Base-by-base conservation (phyloP, 1,139 yeast species). In the Diutina scorzettiae region DNA sequence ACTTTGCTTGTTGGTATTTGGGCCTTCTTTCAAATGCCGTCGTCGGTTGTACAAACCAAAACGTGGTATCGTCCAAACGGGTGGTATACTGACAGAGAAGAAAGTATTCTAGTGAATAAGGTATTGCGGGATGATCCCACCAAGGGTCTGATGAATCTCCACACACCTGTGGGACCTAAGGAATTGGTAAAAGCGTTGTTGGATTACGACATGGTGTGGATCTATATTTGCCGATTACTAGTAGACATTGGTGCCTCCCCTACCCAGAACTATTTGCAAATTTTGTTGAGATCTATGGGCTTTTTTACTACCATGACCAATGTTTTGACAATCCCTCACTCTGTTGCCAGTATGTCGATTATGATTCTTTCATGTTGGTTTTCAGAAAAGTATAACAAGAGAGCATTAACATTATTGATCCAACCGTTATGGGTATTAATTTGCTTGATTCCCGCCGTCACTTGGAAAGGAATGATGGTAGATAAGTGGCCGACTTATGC, bases 101-200 rank as follows among this genome's bases (percentile, higher is more conserved):
- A 73, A 48, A 75, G 71, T 44, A 78, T 80, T 42, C 66, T 76
- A 25, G 83, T 78, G 14, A 79, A 79, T 50, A 66, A 78, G 45
- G 64, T 80, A 1, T 60, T 80, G 43, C 59, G 85, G 50, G 84
- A 79, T 54, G 87, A 80, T 51, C 85, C 86, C 5, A 59, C 73
- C 1, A 79, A 79, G 56, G 83, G 84, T 16, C 80, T 76, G 47
- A 76, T 78, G 82, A 66, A 77, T 52, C 79, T 79, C 53, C 65
- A 82, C 53, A 76, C 78, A 50, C 75, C 76, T 1, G 60, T 78
- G 11, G 55, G 66, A 5, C 31, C 20, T 18, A 27, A 28, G 27
- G 27, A 19, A 14, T 24, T 37, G 8, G 51, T 61, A 51, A 55
- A 56, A 36, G 60, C 78, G 4, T 45, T 76, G 9, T 42, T 51